These are phyloP conservation scores for Jimgerdemannia flammicorona DNA, from an alignment of 192 early-diverging fungal species.

Conservation along the genomic window DNA sequence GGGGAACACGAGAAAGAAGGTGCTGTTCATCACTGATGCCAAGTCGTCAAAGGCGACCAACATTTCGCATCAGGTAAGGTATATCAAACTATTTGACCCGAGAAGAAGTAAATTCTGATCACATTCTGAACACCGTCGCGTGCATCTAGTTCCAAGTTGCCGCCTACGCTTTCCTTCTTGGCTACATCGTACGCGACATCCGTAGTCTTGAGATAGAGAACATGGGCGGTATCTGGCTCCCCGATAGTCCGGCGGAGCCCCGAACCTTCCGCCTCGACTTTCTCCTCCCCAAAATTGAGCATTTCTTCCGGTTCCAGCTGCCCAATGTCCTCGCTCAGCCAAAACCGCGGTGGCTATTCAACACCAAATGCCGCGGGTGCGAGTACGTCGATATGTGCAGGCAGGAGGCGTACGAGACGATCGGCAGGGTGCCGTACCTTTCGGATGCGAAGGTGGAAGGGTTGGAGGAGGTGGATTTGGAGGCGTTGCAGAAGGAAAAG, in stretches of 20 bases:
- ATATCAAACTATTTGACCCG: background rate
- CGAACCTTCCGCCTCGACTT: slow-evolving; percentile 29
- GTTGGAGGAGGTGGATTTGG: background rate
- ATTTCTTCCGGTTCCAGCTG: slow-evolving; percentile 15
- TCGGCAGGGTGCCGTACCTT: slow-evolving; percentile 19
- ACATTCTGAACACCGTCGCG: background rate
- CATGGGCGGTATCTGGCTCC: slow-evolving; percentile 19
- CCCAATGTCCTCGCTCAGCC: slow-evolving; percentile 4
- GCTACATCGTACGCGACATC: slow-evolving; percentile 9
- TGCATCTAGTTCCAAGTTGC: slow-evolving; percentile 24
- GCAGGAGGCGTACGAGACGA: slow-evolving; percentile 14
- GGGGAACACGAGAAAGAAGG: background rate
- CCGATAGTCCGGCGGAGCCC: slow-evolving; percentile 1
- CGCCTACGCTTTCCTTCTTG: slow-evolving; percentile 17
- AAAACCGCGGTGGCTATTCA: slow-evolving; percentile 17
- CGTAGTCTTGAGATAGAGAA: slow-evolving; percentile 9
- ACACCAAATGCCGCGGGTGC: slow-evolving; percentile 18
- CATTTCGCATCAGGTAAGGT: slow-evolving; percentile 21
- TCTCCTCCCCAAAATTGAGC: slow-evolving; percentile 18
- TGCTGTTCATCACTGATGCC: slow-evolving; percentile 17
- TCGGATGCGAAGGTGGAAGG: slow-evolving; percentile 13
- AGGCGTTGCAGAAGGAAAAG: background rate
- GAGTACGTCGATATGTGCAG: slow-evolving; percentile 22
- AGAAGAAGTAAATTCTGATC: too few relatives aligned
- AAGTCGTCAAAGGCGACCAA: slow-evolving; percentile 21